These are phyloP conservation scores for Colletotrichum falcatum DNA, from an alignment of 2,329 filamentous ascomycete genomes.

Conservation along the genomic window DNA sequence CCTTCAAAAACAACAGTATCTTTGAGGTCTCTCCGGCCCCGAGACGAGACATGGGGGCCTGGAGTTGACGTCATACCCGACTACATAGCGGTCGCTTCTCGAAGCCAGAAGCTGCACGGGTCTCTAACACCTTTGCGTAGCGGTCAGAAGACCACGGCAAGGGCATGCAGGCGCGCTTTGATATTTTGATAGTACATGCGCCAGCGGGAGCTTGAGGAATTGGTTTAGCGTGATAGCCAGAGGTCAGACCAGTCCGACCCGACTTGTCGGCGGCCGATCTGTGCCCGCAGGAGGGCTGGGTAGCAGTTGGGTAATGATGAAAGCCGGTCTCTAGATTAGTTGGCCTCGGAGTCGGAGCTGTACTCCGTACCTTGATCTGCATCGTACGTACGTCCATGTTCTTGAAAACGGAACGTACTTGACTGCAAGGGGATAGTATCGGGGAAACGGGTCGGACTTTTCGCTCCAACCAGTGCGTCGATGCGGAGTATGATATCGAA, in stretches of 20 bases:
- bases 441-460: not conserved
- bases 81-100: slow-evolving; percentile 5
- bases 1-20: not conserved
- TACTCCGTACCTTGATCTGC: not conserved
- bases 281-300: slow-evolving; percentile 11
- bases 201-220: not conserved
- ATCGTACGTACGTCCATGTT: not conserved
- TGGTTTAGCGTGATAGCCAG: not conserved
- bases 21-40: slow-evolving; percentile 12
- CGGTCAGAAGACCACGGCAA: not conserved
- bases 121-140: not conserved
- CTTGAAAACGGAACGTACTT: not conserved
- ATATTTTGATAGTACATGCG: not conserved
- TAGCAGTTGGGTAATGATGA: slow-evolving; percentile 14
- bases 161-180: not conserved
- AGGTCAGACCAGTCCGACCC: not conserved
- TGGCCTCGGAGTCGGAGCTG: not conserved
- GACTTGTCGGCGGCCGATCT: not conserved
- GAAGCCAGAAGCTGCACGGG: slow-evolving; percentile 1
- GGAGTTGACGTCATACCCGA: slow-evolving; percentile 18
- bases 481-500: not conserved
- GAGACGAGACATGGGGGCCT: slow-evolving; percentile 27
- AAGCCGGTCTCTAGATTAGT: not conserved
- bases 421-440: not conserved
- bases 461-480: not conserved